Conservation (phyloP, 352 stramenopile species). For the Phytophthora kernoviae region DNA sequence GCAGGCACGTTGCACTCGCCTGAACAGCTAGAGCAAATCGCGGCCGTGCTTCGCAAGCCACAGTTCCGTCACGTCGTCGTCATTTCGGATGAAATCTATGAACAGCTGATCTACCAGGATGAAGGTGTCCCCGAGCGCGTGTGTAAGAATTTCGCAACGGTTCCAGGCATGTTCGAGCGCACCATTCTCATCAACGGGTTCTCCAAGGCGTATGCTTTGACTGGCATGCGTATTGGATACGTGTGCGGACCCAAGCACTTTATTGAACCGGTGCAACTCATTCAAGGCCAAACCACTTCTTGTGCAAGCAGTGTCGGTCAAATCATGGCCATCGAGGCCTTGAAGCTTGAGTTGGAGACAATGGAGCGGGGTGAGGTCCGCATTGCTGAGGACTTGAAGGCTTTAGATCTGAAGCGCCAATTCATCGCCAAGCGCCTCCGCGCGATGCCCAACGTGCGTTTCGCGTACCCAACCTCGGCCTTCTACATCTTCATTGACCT, state of each 20-base stretch:
- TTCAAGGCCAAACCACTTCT: slow-evolving; percentile 96
- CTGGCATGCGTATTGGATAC: slow-evolving; percentile 93
- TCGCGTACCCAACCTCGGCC: slow-evolving; percentile 90
- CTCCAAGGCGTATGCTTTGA: slow-evolving; percentile 97
- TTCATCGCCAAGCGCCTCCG: slow-evolving; percentile 87
- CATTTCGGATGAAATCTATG: slow-evolving; percentile 96
- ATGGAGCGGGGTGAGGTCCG: slow-evolving; percentile 30
- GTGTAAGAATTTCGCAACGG: slow-evolving; percentile 71
- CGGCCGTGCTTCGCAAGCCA: slow-evolving; percentile 59
- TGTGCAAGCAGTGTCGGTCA: slow-evolving; percentile 94
- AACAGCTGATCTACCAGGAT: slow-evolving; percentile 93
- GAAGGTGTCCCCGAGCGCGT: slow-evolving; percentile 50
- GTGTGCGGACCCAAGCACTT: slow-evolving; percentile 77
- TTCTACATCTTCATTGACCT: slow-evolving; percentile 97
- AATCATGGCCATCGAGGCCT: slow-evolving; percentile 89
- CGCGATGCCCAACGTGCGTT: slow-evolving; percentile 84
- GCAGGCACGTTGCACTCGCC: slow-evolving; percentile 85
- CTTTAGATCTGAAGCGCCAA: slow-evolving; percentile 87
- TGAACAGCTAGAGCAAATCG: slow-evolving; percentile 58
- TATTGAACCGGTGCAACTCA: slow-evolving; percentile 84
- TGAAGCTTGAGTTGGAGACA: slow-evolving; percentile 80
- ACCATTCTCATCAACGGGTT: slow-evolving; percentile 97
- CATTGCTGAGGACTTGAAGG: neutral
- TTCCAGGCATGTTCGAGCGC: slow-evolving; percentile 86
- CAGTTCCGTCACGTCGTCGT: slow-evolving; percentile 83